phyloP scores from a whole-genome alignment of 305 asterid genomes.

The Fraxinus velutina region DNA sequence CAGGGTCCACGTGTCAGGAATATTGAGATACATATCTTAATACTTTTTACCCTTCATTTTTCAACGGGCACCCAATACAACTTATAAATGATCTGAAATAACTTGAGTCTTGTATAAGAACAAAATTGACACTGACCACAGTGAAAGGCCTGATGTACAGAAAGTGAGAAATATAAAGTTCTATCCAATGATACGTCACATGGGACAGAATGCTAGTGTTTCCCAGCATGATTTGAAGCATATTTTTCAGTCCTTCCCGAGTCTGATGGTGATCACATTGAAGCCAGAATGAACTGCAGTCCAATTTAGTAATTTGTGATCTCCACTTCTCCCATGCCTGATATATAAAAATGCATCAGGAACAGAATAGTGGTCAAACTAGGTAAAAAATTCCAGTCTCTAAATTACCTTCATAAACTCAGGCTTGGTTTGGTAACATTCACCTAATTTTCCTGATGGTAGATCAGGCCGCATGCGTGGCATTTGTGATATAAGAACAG shows the following conservation, averaged over 20 bases:
- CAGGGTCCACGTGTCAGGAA: conserved; percentile 16
- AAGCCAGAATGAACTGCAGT: conserved; percentile 87
- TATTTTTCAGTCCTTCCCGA: conserved; percentile 66
- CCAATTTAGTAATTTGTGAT: conserved; percentile 79
- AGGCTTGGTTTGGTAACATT: conserved; percentile 71
- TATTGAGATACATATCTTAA: neutral
- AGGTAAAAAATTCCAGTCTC: conserved; percentile 17
- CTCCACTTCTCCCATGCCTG: conserved; percentile 99
- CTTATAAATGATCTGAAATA: neutral
- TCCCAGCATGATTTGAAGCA: conserved; percentile 91
- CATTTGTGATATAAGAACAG: conserved; percentile 80
- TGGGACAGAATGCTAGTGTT: conserved; percentile 58
- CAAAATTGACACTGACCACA: conserved; percentile 44
- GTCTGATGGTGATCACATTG: conserved; percentile 83
- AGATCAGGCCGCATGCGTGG: conserved; percentile 74
- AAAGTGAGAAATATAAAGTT: conserved; percentile 78
- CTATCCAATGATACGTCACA: conserved; percentile 83
- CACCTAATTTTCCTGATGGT: conserved; percentile 58
- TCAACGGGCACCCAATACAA: neutral
- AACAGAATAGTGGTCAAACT: neutral
- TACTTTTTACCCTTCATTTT: neutral
- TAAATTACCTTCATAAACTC: conserved; percentile 81
- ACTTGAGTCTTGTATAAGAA: neutral
- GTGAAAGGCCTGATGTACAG: conserved; percentile 90
- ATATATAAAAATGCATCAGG: conserved; percentile 27